Conservation (phyloP, 345 rosid genomes). For the Melaleuca quinquenervia region DNA sequence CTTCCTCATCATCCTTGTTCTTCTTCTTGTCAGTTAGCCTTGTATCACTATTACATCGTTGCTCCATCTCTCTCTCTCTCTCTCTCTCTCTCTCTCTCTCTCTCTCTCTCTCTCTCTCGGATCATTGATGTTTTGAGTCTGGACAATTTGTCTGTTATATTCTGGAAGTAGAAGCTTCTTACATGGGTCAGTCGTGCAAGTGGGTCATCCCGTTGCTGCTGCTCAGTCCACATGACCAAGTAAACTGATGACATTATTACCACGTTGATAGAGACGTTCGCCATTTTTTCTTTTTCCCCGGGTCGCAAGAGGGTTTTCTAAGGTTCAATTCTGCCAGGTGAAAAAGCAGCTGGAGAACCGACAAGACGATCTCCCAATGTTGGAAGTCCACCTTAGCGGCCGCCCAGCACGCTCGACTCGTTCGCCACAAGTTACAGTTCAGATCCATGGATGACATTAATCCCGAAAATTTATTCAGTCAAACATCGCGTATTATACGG, state of each 20-base stretch:
- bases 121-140: background rate
- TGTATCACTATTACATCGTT: background rate
- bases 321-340: background rate
- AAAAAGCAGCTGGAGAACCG: background rate
- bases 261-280: background rate
- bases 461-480: background rate
- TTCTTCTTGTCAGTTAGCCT: background rate
- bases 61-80: background rate
- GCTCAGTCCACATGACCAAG: background rate
- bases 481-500: background rate
- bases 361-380: background rate
- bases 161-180: background rate
- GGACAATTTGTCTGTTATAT: background rate
- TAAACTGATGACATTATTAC: background rate
- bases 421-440: background rate
- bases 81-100: background rate
- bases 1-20: conserved; percentile 6
- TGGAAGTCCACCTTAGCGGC: background rate
- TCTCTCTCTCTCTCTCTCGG: background rate
- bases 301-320: background rate
- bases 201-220: background rate
- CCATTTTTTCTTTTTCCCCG: background rate
- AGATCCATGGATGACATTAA: background rate
- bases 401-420: background rate
- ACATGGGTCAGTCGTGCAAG: background rate